Base-by-base conservation (phyloP, 2,329 filamentous ascomycete species). In the Ceratocystis colombiana region DNA sequence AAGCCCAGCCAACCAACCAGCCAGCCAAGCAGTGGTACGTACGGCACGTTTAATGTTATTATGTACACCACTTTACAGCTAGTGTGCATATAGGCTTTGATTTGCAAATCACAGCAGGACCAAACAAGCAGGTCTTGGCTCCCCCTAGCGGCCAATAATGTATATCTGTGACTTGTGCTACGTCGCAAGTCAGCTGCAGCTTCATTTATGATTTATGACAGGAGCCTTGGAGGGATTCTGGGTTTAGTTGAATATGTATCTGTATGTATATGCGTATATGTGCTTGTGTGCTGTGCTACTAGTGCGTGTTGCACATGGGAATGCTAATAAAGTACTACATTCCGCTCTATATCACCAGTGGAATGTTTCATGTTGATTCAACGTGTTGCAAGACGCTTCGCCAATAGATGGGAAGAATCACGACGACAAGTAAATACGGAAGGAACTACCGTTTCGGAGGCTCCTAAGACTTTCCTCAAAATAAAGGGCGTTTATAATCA, bases 341-440 rank as follows among this genome's bases (percentile, higher is more conserved):
- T 59, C 53, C 55, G 28, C 55, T 59, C 55, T 25, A 37, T 37
- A 59, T 8, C 55, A 59, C 28, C 37, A 3, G 55, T 59, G 55
- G 55, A 33, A 59, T 59, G 55, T 59, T 59, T 59, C 55, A 59
- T 59, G 55, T 59, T 59, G 55, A 59, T 59, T 59, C 55, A 59
- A 59, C 28, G 55, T 59, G 55, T 59, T 59, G 55, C 25, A 59
- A 37, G 55, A n/a, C 17, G 28, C 55, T 37, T 59, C 55, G 12
- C 55, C 28, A 59, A 59, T 59, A 37, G 5, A 59, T 59, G 15
- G 4, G 22, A 59, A 37, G 55, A 59, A n/a, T n/a, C 55, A 37
- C 17, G 12, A 59, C 55, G 55, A n/a, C 55, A 37, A 10, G 55
- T 33, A 59, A n/a, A 59, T 37, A 59, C 55, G 55, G 55, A 37